A percentile compares a stretch with the other conserved stretches of the same genome.
Evolutionary conservation across 2,329 filamentous ascomycete species (phyloP).

Genomic region (Botrytis galanthina): DNA sequence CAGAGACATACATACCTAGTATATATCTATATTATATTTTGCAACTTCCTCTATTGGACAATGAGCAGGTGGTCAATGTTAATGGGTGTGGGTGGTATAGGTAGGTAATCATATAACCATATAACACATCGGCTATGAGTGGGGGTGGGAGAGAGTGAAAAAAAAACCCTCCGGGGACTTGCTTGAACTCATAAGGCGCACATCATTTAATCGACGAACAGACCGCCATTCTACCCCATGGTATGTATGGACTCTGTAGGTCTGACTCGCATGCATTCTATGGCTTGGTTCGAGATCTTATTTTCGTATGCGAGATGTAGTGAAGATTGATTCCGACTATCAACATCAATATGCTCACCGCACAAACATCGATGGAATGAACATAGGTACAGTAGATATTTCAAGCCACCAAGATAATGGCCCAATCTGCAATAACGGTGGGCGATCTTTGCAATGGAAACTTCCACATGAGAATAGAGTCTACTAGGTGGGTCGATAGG

Average conservation of each 20-base stretch:
- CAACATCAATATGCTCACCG: not conserved
- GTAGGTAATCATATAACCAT: not conserved
- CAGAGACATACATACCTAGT: not conserved
- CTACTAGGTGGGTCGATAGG: not conserved
- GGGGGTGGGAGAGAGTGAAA: not conserved
- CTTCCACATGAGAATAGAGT: not conserved
- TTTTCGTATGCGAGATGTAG: not conserved
- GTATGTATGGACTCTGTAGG: not conserved
- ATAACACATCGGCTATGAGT: not conserved
- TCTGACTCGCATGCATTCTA: not conserved
- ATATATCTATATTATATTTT: not conserved
- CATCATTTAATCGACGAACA: not conserved
- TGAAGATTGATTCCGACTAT: not conserved
- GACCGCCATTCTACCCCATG: slow-evolving; percentile 13
- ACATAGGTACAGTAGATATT: too few relatives aligned
- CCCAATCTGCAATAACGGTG: not conserved
- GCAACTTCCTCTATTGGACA: not conserved
- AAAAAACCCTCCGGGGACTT: not conserved
- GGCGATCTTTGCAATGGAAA: not conserved
- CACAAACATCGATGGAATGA: not conserved
- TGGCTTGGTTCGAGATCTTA: not conserved
- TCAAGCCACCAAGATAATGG: not conserved
- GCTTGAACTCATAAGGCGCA: not conserved
- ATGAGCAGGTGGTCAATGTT: slow-evolving; percentile 4
- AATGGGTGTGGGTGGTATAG: not conserved